Conservation (phyloP, 106 monocot genomes). For the Cymbidium sinense region DNA sequence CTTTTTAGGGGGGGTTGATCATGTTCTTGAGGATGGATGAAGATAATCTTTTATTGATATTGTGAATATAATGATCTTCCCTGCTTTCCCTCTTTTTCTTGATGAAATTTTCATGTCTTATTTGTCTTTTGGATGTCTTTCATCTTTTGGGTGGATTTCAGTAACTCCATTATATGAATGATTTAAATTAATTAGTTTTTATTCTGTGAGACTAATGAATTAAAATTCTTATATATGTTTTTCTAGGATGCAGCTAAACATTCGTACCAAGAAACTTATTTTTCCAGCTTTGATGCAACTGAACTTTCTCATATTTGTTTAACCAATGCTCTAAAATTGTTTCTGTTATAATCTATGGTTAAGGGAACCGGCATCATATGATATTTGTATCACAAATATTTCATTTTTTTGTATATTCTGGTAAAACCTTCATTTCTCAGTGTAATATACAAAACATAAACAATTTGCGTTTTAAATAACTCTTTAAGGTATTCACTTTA, state of each 20-base stretch:
- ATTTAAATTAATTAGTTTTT: not conserved
- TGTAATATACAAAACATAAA: not conserved
- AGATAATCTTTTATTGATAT: no score
- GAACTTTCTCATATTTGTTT: not conserved
- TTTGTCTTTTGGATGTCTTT: no score
- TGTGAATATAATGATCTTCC: no score
- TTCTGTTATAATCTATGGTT: not conserved
- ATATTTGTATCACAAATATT: not conserved
- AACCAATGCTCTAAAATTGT: not conserved
- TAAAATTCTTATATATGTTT: not conserved
- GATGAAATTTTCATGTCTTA: no score
- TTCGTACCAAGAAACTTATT: not conserved
- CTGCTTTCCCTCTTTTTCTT: no score
- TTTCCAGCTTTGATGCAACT: not conserved
- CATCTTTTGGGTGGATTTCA: no score
- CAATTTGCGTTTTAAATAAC: not conserved
- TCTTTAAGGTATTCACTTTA: not conserved
- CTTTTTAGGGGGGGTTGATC: no score
- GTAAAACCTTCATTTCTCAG: not conserved
- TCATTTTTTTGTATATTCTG: not conserved
- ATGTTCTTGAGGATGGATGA: no score
- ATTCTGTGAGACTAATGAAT: not conserved
- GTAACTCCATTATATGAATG: no score
- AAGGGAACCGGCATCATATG: not conserved
- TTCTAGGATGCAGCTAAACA: not conserved